These are phyloP conservation scores for Hymenoscyphus infarciens DNA, from an alignment of 2,329 filamentous ascomycete species.

Conservation along the genomic window DNA sequence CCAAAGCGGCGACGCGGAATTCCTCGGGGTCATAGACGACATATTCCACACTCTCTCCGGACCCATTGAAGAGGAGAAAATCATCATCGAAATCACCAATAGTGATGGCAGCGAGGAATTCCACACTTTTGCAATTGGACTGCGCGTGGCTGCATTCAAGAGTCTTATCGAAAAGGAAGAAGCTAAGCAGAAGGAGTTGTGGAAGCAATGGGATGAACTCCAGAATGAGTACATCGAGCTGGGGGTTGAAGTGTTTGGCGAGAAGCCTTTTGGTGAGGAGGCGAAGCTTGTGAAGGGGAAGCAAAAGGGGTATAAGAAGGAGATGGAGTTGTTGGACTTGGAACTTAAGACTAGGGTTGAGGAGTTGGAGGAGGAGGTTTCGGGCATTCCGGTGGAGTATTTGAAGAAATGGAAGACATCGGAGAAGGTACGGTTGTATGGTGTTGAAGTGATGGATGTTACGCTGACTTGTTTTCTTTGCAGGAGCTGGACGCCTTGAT, in stretches of 20 bases:
- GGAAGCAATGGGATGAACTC: slow-evolving; percentile 31
- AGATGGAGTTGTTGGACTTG: slow-evolving; percentile 24
- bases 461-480: not conserved
- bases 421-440: slow-evolving; percentile 27
- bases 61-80: slow-evolving; percentile 24
- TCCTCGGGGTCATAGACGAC: slow-evolving; percentile 18
- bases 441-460: not conserved
- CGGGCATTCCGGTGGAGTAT: slow-evolving; percentile 16
- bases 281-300: slow-evolving; percentile 7
- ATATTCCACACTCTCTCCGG: slow-evolving; percentile 12
- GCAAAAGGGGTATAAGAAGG: slow-evolving; percentile 14
- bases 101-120: slow-evolving; percentile 18
- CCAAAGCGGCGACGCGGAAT: slow-evolving; percentile 14
- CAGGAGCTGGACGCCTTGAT: slow-evolving; percentile 8
- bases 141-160: slow-evolving; percentile 24
- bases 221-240: slow-evolving; percentile 30
- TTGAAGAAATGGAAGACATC: slow-evolving; percentile 28
- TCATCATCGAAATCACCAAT: slow-evolving; percentile 20
- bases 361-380: slow-evolving; percentile 26
- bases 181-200: slow-evolving; percentile 25
- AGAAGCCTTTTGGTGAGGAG: slow-evolving; percentile 20
- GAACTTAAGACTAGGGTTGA: slow-evolving; percentile 21
- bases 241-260: slow-evolving; percentile 20
- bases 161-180: slow-evolving; percentile 23
- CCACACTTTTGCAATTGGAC: slow-evolving; percentile 25